Percentiles rank a stretch among this genome's conserved stretches.
phyloP scores from a whole-genome alignment of 352 stramenopile genomes.

The Blastocystis sp. region DNA sequence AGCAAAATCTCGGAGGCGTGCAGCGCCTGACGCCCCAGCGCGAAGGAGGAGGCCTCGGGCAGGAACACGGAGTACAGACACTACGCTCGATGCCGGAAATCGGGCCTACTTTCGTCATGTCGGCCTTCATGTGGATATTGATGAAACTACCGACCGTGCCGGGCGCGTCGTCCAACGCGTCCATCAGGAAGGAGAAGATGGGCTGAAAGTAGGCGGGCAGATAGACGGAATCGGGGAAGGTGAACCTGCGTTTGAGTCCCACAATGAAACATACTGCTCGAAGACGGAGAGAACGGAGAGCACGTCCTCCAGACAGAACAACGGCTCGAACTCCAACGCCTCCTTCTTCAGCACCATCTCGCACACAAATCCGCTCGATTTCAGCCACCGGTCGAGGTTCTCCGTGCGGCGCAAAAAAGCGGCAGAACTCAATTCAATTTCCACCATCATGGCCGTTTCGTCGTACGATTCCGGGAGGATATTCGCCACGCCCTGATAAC shows the following conservation, averaged over 20 bases:
- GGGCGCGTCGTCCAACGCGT: not conserved
- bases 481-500: conserved; percentile 4
- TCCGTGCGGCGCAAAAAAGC: conserved; percentile 9
- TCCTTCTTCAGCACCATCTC: not conserved
- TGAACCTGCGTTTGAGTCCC: not conserved
- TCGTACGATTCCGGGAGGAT: conserved; percentile 15
- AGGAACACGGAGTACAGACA: conserved; percentile 17
- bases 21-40: not conserved
- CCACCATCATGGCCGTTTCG: conserved; percentile 23
- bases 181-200: conserved; percentile 6
- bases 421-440: conserved; percentile 3
- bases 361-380: not conserved
- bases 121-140: conserved; percentile 44
- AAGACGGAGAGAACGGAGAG: conserved; percentile 5
- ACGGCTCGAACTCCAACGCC: not conserved
- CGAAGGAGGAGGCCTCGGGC: not conserved
- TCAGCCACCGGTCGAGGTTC: conserved; percentile 9
- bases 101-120: conserved; percentile 21
- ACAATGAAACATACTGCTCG: not conserved
- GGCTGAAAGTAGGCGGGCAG: not conserved
- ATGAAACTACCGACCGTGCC: conserved; percentile 8
- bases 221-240: conserved; percentile 21
- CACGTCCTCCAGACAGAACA: conserved; percentile 5
- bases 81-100: not conserved
- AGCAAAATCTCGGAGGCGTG: conserved; percentile 31